Base-by-base conservation (phyloP, 441 rosid genomes). In the Metrosideros polymorpha region DNA sequence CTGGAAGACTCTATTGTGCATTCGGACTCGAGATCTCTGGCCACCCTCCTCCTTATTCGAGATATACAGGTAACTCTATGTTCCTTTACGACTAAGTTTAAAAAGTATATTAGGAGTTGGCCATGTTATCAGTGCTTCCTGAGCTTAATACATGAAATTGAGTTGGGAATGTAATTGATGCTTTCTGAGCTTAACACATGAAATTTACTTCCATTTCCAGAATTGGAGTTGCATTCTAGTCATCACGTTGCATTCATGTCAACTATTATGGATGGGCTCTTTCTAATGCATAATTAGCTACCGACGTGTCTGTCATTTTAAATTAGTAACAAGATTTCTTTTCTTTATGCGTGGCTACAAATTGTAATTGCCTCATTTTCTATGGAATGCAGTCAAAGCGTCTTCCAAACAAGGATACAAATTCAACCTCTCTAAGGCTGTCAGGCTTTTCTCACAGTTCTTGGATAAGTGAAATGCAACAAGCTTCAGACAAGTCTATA, bases 391-490 rank as follows among this genome's bases (percentile, higher is more conserved):
- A 97, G 98, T 97, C 96, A 6, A 96, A 93, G 89, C 97, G 98
- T 83, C 98, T 95, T 61, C 98, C 99, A 2, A 77, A 85, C 89
- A 93, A 90, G 91, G 96, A 93, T 83, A 90, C 92, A 49, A 94
- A 88, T 84, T 84, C 95, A 82, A 84, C 89, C 42, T 86, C 94
- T 82, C 77, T 90, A 35, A 85, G 94, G 79, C 86, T 86, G 51
- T 88, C 95, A 57, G 97, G 95, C 55, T 95, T 93, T 90, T 95
- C 98, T 54, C 97, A 93, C 87, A 93, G 95, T 89, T 94, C 97
- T 83, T 97, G 98, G 99, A 95, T 97, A 86, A 95, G 93, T 84
- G 95, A 97, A 88, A 95, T 97, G 98, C 99, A 96, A 89, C 94
- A 97, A 90, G 99, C 99, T 86, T 97, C 98, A 35, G 94, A 94